Conservation (phyloP, 2,329 filamentous ascomycete species). For the Microsporum ferrugineum region DNA sequence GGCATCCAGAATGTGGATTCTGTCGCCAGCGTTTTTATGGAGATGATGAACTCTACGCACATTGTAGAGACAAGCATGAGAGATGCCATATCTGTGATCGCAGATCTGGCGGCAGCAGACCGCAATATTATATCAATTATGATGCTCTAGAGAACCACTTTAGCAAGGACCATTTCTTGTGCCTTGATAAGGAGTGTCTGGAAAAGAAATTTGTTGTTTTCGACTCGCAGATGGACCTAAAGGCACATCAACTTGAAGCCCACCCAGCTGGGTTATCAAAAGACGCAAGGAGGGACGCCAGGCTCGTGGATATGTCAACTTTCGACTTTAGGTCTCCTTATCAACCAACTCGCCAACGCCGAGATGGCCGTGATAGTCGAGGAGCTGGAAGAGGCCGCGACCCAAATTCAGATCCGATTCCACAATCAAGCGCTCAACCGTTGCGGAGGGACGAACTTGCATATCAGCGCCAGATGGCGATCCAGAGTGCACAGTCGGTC, state of each 20-base stretch:
- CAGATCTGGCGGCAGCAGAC: slow-evolving; percentile 49
- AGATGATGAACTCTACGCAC: slow-evolving; percentile 84
- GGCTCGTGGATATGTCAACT: slow-evolving; percentile 72
- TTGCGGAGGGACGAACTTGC: slow-evolving; percentile 78
- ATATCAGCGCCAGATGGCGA: slow-evolving; percentile 82
- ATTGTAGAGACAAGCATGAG: slow-evolving; percentile 90
- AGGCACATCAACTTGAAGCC: slow-evolving; percentile 77
- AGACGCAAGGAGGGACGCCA: slow-evolving; percentile 68
- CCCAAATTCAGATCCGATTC: slow-evolving; percentile 71
- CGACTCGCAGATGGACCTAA: slow-evolving; percentile 84
- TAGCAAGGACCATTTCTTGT: slow-evolving; percentile 73
- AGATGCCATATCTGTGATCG: slow-evolving; percentile 90
- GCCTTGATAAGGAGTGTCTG: slow-evolving; percentile 71
- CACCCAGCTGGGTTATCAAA: slow-evolving; percentile 74
- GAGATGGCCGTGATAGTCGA: slow-evolving; percentile 38
- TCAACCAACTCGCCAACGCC: slow-evolving; percentile 47
- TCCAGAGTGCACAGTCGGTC: slow-evolving; percentile 74
- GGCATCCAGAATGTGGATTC: slow-evolving; percentile 88
- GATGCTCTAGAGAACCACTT: slow-evolving; percentile 79
- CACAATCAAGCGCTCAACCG: slow-evolving; percentile 65
- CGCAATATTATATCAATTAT: slow-evolving; percentile 88
- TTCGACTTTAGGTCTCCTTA: slow-evolving; percentile 73
- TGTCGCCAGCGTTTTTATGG: slow-evolving; percentile 89
- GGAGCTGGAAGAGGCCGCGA: slow-evolving; percentile 62
- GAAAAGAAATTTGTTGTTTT: slow-evolving; percentile 99